These are phyloP conservation scores for Tricholoma sp. DNA, from an alignment of 768 basidiomycete genomes.

Conservation along the genomic window DNA sequence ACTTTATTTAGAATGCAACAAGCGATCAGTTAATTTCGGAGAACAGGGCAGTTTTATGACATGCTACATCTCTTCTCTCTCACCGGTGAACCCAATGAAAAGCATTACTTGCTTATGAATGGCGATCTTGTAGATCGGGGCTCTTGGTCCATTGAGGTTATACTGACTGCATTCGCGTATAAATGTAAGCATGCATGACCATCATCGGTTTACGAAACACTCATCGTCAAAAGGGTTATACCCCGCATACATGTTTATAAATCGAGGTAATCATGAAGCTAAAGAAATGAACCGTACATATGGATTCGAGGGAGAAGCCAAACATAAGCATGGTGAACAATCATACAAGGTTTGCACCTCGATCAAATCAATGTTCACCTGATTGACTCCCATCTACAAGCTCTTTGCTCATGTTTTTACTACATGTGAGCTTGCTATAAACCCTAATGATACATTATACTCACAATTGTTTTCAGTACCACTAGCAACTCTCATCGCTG, in stretches of 20 bases:
- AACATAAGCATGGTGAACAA: conserved; percentile 94
- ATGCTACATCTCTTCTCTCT: conserved; percentile 81
- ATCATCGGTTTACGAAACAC: conserved; percentile 1
- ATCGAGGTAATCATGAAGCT: conserved; percentile 95
- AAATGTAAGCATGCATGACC: conserved; percentile 62
- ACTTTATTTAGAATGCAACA: background rate
- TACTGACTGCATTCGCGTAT: conserved; percentile 88
- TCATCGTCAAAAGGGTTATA: conserved; percentile 67
- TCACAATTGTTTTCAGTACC: conserved; percentile 57
- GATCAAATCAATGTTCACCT: background rate
- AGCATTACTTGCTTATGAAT: conserved; percentile 87
- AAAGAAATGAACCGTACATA: conserved; percentile 96
- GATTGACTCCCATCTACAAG: conserved; percentile 28
- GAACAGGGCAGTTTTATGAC: conserved; percentile 89
- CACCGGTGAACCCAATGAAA: conserved; percentile 79
- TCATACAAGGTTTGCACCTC: conserved; percentile 68
- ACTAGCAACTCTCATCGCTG: conserved; percentile 78
- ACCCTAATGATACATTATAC: background rate
- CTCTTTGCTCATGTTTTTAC: conserved; percentile 95
- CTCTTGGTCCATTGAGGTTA: conserved; percentile 93
- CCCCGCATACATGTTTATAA: conserved; percentile 86
- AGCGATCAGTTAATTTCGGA: background rate
- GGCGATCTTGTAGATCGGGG: conserved; percentile 97
- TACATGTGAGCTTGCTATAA: conserved; percentile 49
- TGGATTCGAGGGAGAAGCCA: conserved; percentile 94